Evolutionary conservation across 2,329 filamentous ascomycete species (phyloP), one percentile per base, ranked within the genome.

Genomic region (Ceratocystis destructans): DNA sequence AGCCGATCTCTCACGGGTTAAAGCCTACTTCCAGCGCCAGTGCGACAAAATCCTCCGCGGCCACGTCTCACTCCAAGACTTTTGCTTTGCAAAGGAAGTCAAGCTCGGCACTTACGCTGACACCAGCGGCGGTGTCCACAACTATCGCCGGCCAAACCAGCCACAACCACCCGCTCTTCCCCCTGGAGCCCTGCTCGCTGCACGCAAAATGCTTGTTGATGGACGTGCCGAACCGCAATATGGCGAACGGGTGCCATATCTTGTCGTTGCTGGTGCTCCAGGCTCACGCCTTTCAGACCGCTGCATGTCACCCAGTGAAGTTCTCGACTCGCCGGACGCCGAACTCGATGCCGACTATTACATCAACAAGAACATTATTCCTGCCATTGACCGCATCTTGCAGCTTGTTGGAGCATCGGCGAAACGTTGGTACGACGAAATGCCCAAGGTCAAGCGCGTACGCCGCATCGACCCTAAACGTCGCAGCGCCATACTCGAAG

Each of bases 341-440:
- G 86, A 90, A 71, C 82, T 99, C 20, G 94, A 99, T 72, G 87
- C 92, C 0, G 91, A 96, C 71, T 99, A 99, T 76, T 99, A 99
- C 77, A 97, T 99, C 72, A 85, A 83, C 20, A 97, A 96, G 78
- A 97, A 96, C 73, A 74, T 99, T 7, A 95, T 99, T 62, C 94
- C 94, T 5, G 94, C 94, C 0, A 81, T 99, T 0, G 93, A 97
- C 75, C 87, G 94, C 33, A 96, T 99, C 70, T 96, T 99, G 78
- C 96, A 94, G 72, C 86, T 99, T 2, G 89, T 97, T 1, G 94
- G 94, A 5, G 94, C 91, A 41, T 96, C 94, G 73, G 89, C 97
- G 0, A 79, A 89, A 20, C 82, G 84, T 68, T 99, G 94, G 94
- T 97, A 91, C 72, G 90, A 96, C 69, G 91, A 96, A 75, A 95